Evolutionary conservation across 352 stramenopile species (phyloP), one percentile per base, ranked within the genome.

Genomic region (Globisporangium acanthophoron): DNA sequence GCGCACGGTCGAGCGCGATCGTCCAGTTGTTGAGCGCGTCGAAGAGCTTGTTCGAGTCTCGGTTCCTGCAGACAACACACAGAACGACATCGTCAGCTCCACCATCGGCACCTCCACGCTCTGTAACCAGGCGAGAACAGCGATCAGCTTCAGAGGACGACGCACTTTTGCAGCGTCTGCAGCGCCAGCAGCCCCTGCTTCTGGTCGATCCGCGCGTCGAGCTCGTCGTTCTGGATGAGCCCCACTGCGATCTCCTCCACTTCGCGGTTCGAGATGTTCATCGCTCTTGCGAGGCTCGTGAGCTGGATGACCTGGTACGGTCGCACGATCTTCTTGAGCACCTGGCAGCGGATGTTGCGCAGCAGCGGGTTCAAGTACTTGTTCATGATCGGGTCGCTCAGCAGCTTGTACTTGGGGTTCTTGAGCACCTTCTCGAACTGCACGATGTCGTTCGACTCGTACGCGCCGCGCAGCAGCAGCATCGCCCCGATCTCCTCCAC

Each of bases 371-470:
- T 84, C 33, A 98, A 63, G 52, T 87, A 92, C 53, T 90, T 83
- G 65, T 83, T 83, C 58, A 98, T 96, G 71, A 98, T 97, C 46
- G 94, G 83, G 74, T 98, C 95, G 33, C 85, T 85, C 69, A 96
- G 90, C 46, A 98, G 76, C 51, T 89, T 80, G 60, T 94, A 87
- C 67, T 96, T 93, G 31, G 92, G 86, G 60, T 97, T 87, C 58
- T 88, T 81, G 35, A 98, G 78, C 20, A 97, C 88, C 48, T 79
- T 78, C 65, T 98, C 92, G 70, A 98, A 98, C 58, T 86, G 74
- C 57, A 91, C 71, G 62, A 98, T 96, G 57, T 98, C 91, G 67
- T 97, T 96, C 35, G 74, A 51, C 54, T 88, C 80, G 62, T 91
- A 91, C n/a, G 81, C 79, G 11, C 74, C 56, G 13, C 82, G 82